phyloP scores from a whole-genome alignment of 2,329 filamentous ascomycete genomes.

The Penicillium sp. region DNA sequence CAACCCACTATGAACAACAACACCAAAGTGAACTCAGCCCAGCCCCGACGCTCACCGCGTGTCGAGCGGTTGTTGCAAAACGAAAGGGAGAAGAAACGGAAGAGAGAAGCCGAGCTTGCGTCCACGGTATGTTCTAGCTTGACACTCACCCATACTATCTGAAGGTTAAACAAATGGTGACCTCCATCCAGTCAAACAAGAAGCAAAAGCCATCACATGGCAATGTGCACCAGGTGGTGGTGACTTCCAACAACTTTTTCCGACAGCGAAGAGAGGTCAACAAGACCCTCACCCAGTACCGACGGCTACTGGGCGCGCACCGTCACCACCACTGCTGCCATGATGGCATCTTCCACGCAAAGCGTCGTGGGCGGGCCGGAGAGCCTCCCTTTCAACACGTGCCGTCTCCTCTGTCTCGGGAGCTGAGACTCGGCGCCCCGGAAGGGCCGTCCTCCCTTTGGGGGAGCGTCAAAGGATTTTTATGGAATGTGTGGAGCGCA shows the following conservation, averaged over 20 bases:
- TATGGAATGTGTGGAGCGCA: too few relatives aligned
- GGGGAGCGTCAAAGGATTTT: not conserved
- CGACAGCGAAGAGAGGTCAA: not conserved
- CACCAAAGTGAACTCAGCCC: too few relatives aligned
- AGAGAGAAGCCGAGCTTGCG: too few relatives aligned
- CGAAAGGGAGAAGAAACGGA: too few relatives aligned
- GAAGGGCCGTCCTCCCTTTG: not conserved
- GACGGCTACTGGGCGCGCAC: not conserved
- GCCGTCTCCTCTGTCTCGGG: not conserved
- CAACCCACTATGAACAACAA: too few relatives aligned
- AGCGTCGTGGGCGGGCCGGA: not conserved
- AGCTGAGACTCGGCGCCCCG: not conserved
- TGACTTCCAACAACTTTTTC: not conserved
- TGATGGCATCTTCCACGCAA: not conserved
- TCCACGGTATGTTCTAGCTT: too few relatives aligned
- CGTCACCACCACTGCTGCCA: too few relatives aligned
- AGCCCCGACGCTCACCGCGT: too few relatives aligned
- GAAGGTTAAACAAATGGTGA: not conserved
- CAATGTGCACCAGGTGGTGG: not conserved
- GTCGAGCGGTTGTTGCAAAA: too few relatives aligned
- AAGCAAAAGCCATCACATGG: not conserved
- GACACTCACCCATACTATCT: too few relatives aligned
- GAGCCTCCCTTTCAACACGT: not conserved
- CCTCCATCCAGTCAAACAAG: not conserved
- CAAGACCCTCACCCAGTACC: not conserved